Conservation (phyloP, 164 flowering plant species). For the Tinospora cordifolia region DNA sequence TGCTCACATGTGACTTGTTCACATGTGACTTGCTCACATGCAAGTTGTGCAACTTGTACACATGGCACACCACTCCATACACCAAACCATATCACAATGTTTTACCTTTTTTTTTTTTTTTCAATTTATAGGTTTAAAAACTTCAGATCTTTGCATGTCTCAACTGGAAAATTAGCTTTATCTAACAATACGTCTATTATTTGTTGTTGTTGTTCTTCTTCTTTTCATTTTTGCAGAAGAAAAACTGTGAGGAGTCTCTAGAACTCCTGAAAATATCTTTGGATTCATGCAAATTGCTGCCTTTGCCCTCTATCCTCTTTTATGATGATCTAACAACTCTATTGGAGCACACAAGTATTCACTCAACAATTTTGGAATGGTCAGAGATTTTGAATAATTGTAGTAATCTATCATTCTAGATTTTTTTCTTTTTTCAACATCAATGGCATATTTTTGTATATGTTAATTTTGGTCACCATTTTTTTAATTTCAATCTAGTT, state of each 20-base stretch:
- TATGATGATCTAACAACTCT: constrained; percentile 59
- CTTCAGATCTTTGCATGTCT: no score
- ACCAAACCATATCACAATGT: no score
- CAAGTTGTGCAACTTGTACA: no score
- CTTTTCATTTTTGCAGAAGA: constrained; percentile 39
- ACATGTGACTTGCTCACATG: no score
- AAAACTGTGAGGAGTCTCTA: constrained; percentile 59
- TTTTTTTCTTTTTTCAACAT: background rate
- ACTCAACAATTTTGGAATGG: constrained; percentile 69
- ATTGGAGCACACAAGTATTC: constrained; percentile 42
- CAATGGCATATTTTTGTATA: background rate
- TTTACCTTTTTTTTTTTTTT: no score
- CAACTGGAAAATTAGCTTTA: no score
- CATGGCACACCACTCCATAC: no score
- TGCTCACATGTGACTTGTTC: no score
- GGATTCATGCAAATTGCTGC: constrained; percentile 58
- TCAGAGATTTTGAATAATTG: constrained; percentile 19
- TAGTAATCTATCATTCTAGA: background rate
- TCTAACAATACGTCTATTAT: no score
- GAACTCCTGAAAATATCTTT: constrained; percentile 58
- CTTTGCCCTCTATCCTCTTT: constrained; percentile 50
- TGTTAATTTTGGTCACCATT: constrained; percentile 7
- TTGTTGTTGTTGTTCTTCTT: background rate
- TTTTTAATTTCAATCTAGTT: background rate
- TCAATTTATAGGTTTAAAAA: no score